phyloP scores from a whole-genome alignment of 2,329 filamentous ascomycete genomes.

The Aureobasidium sp. region DNA sequence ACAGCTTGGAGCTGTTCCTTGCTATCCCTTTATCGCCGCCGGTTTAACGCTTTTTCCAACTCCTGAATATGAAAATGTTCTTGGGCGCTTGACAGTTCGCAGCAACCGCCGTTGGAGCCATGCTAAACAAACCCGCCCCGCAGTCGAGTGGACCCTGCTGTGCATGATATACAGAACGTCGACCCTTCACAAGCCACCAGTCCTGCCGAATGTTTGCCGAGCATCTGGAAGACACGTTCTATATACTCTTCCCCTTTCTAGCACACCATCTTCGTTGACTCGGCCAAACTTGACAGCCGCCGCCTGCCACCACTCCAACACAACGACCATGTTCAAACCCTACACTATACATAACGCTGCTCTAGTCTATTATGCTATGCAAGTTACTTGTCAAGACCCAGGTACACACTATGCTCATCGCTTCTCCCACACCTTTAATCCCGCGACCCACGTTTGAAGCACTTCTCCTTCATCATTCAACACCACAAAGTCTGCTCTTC shows the following conservation, averaged over 20 bases:
- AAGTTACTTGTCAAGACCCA: too few species aligned
- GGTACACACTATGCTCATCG: background rate
- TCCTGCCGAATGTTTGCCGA: background rate
- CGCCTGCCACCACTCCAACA: background rate
- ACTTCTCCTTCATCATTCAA: conserved; percentile 41
- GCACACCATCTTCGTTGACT: background rate
- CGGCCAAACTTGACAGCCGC: background rate
- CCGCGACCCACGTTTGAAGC: conserved; percentile 46
- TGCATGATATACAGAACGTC: background rate
- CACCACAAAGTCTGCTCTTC: conserved; percentile 45
- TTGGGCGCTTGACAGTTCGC: conserved; percentile 2
- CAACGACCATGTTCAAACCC: background rate
- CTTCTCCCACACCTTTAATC: conserved; percentile 41
- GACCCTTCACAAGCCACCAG: background rate
- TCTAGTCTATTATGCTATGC: background rate
- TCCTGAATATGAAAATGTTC: conserved; percentile 12
- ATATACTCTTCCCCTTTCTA: background rate
- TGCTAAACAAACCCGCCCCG: conserved; percentile 9
- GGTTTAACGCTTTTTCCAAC: background rate
- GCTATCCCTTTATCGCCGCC: background rate
- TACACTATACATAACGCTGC: background rate
- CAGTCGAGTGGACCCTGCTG: background rate
- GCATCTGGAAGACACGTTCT: background rate
- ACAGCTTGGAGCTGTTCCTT: background rate
- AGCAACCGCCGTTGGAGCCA: conserved; percentile 9